Evolutionary conservation across 257 asterid species (phyloP).

Genomic region (Lycium barbarum): DNA sequence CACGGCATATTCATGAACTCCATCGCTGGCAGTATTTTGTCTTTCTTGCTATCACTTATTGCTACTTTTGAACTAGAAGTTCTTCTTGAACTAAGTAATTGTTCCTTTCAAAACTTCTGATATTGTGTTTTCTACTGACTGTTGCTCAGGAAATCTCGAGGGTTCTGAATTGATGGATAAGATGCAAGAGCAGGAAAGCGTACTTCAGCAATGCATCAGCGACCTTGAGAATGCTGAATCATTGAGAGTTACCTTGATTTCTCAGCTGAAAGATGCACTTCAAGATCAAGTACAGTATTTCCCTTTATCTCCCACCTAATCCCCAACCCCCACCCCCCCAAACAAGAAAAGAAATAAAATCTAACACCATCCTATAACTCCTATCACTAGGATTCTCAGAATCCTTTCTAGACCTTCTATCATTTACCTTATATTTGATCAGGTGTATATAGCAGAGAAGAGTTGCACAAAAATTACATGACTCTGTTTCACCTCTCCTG

Average conservation of each 20-base stretch:
- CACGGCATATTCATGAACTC: background rate
- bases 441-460: background rate
- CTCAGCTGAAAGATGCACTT: constrained; percentile 84
- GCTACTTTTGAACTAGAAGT: constrained; percentile 9
- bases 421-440: constrained; percentile 5
- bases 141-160: constrained; percentile 61
- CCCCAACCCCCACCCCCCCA: background rate
- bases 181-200: constrained; percentile 72
- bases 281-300: constrained; percentile 71
- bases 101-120: constrained; percentile 15
- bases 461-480: background rate
- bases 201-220: constrained; percentile 62
- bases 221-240: constrained; percentile 82
- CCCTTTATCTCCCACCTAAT: background rate
- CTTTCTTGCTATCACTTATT: background rate
- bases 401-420: background rate
- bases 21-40: constrained; percentile 7
- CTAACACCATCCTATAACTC: background rate
- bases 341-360: background rate
- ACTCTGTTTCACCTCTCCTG: background rate
- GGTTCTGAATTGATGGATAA: constrained; percentile 65
- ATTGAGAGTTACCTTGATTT: constrained; percentile 63
- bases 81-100: constrained; percentile 4
- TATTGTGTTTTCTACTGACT: constrained; percentile 26
- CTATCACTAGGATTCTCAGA: background rate